Conservation (phyloP, 2,329 filamentous ascomycete species). For the Rosellinia necatrix region DNA sequence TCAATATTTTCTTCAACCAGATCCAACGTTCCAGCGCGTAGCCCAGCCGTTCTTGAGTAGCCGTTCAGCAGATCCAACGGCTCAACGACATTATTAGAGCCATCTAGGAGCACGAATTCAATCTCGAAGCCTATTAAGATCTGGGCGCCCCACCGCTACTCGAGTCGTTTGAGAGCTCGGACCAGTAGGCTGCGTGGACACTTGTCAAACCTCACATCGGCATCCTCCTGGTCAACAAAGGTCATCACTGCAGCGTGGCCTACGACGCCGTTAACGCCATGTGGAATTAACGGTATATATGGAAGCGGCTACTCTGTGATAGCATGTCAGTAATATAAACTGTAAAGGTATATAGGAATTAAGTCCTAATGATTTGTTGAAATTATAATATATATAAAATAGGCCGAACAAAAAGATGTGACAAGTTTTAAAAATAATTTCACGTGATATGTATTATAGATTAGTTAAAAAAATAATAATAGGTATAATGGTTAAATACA, state of each 20-base stretch:
- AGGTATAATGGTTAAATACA: no score
- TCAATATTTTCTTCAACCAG: constrained; percentile 16
- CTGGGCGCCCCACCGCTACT: background rate
- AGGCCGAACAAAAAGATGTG: no score
- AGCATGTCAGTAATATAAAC: no score
- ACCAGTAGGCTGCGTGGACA: constrained; percentile 5
- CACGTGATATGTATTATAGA: no score
- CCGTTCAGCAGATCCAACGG: constrained; percentile 4
- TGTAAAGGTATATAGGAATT: no score
- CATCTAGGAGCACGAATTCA: constrained; percentile 16
- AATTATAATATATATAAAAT: no score
- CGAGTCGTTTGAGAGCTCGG: background rate
- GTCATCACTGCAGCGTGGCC: constrained; percentile 10
- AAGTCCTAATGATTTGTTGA: no score
- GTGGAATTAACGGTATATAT: no score
- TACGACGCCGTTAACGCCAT: no score
- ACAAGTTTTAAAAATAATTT: no score
- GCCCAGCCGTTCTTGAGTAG: constrained; percentile 14
- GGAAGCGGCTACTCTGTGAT: no score
- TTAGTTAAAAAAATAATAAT: no score
- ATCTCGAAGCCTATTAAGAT: constrained; percentile 17
- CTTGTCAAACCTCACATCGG: constrained; percentile 2
- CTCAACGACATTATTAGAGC: background rate
- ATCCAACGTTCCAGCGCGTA: constrained; percentile 2
- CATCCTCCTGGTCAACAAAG: constrained; percentile 3